Evolutionary conservation across 805 yeast genomes (phyloP), one percentile per base, ranked within the genome.

Genomic region (Wickerhamomyces chaumierensis): DNA sequence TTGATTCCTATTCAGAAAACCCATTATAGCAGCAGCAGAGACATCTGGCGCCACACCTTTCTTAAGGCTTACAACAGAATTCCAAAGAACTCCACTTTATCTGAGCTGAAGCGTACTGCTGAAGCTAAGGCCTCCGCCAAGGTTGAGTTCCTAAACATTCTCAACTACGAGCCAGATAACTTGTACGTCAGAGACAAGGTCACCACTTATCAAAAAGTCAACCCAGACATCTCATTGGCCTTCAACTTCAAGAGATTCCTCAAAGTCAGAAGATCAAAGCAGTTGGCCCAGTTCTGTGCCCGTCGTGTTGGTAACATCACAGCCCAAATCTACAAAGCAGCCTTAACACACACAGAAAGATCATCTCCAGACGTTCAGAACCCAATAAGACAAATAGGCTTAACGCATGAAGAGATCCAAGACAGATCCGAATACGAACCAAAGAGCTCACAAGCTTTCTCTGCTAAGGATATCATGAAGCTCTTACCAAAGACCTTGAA

Each of bases 291-390:
- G 27, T 67, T 81, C 36, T 81, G 80, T 13, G 65, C 68, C 23
- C 78, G 81, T 35, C 68, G 85, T 39, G 58, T 87, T 25, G 97
- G 97, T 3, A 59, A 68, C 6, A 57, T 81, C 2, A 67, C 94
- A 0, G 68, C 92, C 0, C 58, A 65, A 34, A 68, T 92, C 11
- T 90, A 83, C 53, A 65, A 66, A 35, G 56, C 66, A 11, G 75
- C 78, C 3, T 67, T 92, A 41, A 47, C 58, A 15, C 52, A 69
- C 31, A 64, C 82, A 16, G 96, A 86, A 55, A 66, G 62, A 45
- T 62, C 61, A 36, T 70, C 80, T 5, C 72, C 74, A 7, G 57
- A 57, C 16, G 56, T 56, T 13, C 31, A 41, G 6, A 53, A 69
- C 40, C 69, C 68, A 8, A 57, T 71, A 31, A 51, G 60, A 13